Percentiles rank a stretch among this genome's conserved stretches.
Conservation (phyloP, 495 filamentous ascomycete genomes). For the Hypoxylon lenormandii region DNA sequence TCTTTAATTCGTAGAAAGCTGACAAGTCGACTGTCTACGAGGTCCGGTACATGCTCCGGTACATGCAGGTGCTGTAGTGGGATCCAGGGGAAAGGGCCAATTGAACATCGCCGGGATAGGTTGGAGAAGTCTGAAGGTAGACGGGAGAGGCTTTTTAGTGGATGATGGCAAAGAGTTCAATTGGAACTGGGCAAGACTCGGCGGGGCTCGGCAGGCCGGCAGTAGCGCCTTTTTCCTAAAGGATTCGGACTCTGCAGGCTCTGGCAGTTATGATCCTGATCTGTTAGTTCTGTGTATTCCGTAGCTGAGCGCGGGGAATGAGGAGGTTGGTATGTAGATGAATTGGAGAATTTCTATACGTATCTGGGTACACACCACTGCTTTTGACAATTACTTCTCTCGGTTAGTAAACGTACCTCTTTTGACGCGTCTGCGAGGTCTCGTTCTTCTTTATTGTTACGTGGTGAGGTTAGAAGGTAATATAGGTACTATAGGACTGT, state of each 20-base stretch:
- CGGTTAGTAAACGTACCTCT: constrained; percentile 7
- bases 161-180: not conserved
- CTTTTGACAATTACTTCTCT: constrained; percentile 6
- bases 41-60: not conserved
- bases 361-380: too few species aligned
- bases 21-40: not conserved
- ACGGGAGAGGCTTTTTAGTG: too few species aligned
- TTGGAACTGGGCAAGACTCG: constrained; percentile 10
- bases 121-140: not conserved
- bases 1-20: not conserved
- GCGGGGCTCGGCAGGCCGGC: constrained; percentile 21
- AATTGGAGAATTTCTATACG: constrained; percentile 17
- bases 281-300: too few species aligned
- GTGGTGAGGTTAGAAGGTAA: too few species aligned
- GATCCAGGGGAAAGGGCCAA: constrained; percentile 4
- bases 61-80: not conserved
- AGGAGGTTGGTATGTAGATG: constrained; percentile 1
- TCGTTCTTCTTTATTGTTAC: not conserved
- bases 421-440: constrained; percentile 11
- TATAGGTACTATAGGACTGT: constrained; percentile 15
- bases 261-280: not conserved
- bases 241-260: not conserved
- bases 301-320: constrained; percentile 2
- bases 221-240: too few species aligned
- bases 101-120: not conserved